Evolutionary conservation across 371 early-diverging fungal genomes (phyloP).

Genomic region (Mucor indicus): DNA sequence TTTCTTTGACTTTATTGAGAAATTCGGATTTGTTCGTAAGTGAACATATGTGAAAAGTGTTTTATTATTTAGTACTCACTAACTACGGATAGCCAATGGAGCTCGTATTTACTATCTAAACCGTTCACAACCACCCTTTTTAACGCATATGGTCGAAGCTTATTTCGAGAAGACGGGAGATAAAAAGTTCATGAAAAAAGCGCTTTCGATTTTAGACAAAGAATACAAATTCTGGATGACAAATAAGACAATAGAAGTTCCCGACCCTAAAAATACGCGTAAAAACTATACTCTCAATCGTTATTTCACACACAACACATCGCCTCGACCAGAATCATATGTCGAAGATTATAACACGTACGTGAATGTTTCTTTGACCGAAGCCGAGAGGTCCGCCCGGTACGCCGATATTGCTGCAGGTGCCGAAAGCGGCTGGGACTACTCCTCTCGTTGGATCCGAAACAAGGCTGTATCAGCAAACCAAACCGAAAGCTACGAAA

Average conservation of each 20-base stretch:
- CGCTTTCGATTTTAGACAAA: slow-evolving; percentile 55
- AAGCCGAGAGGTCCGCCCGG: slow-evolving; percentile 25
- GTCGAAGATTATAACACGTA: slow-evolving; percentile 63
- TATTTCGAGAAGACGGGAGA: slow-evolving; percentile 61
- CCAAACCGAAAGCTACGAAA: slow-evolving; percentile 23
- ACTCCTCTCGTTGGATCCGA: slow-evolving; percentile 70
- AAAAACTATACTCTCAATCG: slow-evolving; percentile 42
- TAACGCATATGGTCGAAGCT: slow-evolving; percentile 69
- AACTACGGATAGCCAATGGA: slow-evolving; percentile 67
- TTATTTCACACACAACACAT: slow-evolving; percentile 52
- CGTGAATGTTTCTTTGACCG: slow-evolving; percentile 41
- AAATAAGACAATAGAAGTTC: slow-evolving; percentile 50
- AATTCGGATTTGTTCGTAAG: slow-evolving; percentile 78
- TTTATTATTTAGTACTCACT: not conserved
- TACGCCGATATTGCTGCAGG: slow-evolving; percentile 76
- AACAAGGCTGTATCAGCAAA: slow-evolving; percentile 21
- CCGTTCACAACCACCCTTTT: slow-evolving; percentile 86
- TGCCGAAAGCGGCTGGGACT: slow-evolving; percentile 94
- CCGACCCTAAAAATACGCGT: slow-evolving; percentile 5
- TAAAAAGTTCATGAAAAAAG: slow-evolving; percentile 38
- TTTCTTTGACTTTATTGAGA: slow-evolving; percentile 67
- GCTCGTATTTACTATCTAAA: slow-evolving; percentile 83
- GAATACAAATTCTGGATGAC: slow-evolving; percentile 72
- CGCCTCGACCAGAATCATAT: slow-evolving; percentile 83
- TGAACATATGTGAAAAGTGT: not conserved